Percentiles rank a stretch among this genome's conserved stretches.
Evolutionary conservation across 345 rosid species (phyloP).

Genomic region (Populus alba): DNA sequence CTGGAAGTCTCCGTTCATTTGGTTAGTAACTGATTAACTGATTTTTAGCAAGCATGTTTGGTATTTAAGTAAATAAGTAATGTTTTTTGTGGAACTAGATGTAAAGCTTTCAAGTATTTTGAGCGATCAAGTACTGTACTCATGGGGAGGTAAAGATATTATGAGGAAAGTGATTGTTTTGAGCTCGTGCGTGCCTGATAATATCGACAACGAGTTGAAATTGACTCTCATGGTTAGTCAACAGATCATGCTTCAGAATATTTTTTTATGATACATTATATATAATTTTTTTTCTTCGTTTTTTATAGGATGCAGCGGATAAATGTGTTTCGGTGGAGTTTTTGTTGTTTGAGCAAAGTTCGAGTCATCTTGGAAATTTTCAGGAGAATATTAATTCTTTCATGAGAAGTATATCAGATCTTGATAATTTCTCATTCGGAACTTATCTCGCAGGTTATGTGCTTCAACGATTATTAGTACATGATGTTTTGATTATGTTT

Average conservation of each 20-base stretch:
- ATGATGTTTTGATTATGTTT: no score
- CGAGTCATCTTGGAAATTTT: constrained; percentile 44
- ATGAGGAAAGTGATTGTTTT: constrained; percentile 66
- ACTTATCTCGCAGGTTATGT: constrained; percentile 59
- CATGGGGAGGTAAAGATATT: constrained; percentile 71
- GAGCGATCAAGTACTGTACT: constrained; percentile 59
- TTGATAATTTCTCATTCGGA: constrained; percentile 74
- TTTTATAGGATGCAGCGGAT: constrained; percentile 71
- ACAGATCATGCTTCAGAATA: neutral
- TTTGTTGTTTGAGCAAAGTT: constrained; percentile 55
- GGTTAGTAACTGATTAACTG: constrained; percentile 26
- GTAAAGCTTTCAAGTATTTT: constrained; percentile 55
- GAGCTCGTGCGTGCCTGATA: constrained; percentile 54
- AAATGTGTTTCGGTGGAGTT: constrained; percentile 74
- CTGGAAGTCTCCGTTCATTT: constrained; percentile 39
- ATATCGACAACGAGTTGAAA: constrained; percentile 37
- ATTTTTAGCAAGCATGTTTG: neutral
- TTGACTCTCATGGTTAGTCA: constrained; percentile 58
- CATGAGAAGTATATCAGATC: constrained; percentile 59
- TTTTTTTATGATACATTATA: neutral
- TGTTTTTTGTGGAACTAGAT: constrained; percentile 32
- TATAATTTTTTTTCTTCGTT: neutral
- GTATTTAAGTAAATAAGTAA: no score
- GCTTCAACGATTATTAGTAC: neutral
- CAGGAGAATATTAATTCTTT: constrained; percentile 53